Conservation (phyloP, 1,284 basidiomycete genomes). For the Tilletia setariae region DNA sequence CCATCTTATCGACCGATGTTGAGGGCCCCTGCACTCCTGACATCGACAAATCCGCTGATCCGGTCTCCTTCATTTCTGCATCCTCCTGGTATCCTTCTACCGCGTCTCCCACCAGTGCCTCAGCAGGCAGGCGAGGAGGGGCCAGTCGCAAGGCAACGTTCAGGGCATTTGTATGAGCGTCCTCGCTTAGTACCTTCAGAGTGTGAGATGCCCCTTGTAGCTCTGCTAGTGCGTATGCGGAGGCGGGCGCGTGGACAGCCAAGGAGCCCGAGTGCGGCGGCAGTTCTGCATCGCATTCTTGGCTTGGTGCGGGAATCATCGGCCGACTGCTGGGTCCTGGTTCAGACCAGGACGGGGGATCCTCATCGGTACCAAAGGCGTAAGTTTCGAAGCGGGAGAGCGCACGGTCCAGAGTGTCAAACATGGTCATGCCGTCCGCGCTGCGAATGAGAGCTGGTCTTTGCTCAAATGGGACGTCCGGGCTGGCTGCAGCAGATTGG, state of each 20-base stretch:
- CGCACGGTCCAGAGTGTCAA: constrained; percentile 31
- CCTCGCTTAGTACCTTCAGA: background rate
- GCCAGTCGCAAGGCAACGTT: constrained; percentile 4
- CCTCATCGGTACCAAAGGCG: background rate
- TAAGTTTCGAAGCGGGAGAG: constrained; percentile 13
- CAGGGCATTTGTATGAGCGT: constrained; percentile 5
- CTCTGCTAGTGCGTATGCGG: background rate
- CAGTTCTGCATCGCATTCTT: background rate
- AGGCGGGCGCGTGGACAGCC: too few relatives aligned
- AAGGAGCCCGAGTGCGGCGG: background rate
- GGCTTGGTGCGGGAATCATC: background rate
- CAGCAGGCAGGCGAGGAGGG: background rate
- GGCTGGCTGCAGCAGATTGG: background rate
- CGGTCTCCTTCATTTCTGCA: background rate
- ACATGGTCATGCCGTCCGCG: constrained; percentile 65
- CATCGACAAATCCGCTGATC: background rate
- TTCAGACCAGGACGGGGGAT: background rate
- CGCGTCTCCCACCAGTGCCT: background rate
- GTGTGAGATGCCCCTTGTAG: background rate
- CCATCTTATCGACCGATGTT: constrained; percentile 4
- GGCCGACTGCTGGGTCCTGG: constrained; percentile 15
- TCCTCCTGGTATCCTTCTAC: background rate
- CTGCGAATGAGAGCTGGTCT: constrained; percentile 72
- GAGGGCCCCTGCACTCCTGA: background rate
- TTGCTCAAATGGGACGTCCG: constrained; percentile 48